Evolutionary conservation across 352 stramenopile genomes (phyloP), one percentile per base, ranked within the genome.

Genomic region (Pythium biforme): DNA sequence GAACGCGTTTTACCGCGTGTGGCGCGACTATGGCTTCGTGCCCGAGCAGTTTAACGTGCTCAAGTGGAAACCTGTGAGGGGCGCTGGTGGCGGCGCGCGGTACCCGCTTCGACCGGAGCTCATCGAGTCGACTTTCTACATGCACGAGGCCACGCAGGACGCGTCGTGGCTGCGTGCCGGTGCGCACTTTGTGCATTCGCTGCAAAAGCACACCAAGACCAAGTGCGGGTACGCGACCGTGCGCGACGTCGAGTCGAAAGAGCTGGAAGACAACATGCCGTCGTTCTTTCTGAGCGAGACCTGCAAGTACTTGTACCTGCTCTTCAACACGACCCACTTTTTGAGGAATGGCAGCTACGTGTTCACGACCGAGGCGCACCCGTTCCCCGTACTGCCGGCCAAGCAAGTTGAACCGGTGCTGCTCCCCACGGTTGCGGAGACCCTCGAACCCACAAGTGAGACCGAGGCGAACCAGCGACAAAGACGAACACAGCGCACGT

Each of bases 281-380:
- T 98, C 90, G 7, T 99, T 98, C 68, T 99, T 99, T 68, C 81
- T 99, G 0, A 98, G 92, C 12, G 98, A 99, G 77, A 99, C 97
- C 14, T 89, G 97, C 71, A 99, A 99, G 74, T 99, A 99, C 74
- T 78, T 99, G 3, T 99, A 98, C 74, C 64, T 99, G 50, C 90
- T 99, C 5, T 99, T 92, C 54, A 88, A 92, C 66, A 87, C 75
- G 43, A 91, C 92, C 23, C 95, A 98, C 52, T 93, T 97, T 59
- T 74, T 98, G 27, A 80, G 88, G 33, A 64, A 90, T 11, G 75
- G 87, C 22, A 83, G 92, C 34, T 98, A 97, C 76, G 83, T 99
- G 23, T 98, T 99, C 70, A 98, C 95, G 27, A 99, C 97, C 0
- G 97, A 99, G 67, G 97, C 95, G 5, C 97, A 99, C 74, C 93